Conservation (phyloP, 345 rosid genomes). For the Conringia planisiliqua region DNA sequence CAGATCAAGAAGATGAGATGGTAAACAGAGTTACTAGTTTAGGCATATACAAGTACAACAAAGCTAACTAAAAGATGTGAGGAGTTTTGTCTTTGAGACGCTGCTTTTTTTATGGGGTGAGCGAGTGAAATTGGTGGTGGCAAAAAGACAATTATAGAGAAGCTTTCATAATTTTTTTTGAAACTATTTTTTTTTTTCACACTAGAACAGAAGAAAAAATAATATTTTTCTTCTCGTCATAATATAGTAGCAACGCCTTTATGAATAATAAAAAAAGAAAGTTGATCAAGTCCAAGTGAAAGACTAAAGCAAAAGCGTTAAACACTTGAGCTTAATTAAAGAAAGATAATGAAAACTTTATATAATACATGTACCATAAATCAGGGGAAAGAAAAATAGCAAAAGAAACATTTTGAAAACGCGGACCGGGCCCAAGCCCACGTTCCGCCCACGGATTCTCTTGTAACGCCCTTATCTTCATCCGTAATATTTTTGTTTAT, state of each 20-base stretch:
- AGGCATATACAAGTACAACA: neutral
- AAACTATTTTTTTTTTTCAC: neutral
- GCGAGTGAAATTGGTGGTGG: too few relatives aligned
- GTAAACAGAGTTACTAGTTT: neutral
- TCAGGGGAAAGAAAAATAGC: neutral
- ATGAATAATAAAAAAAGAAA: too few relatives aligned
- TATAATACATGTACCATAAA: neutral
- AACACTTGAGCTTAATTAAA: neutral
- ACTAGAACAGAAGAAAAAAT: too few relatives aligned
- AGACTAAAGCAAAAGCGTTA: too few relatives aligned
- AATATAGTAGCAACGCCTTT: too few relatives aligned
- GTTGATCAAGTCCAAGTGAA: too few relatives aligned
- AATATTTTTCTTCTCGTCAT: too few relatives aligned
- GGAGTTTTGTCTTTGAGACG: too few relatives aligned
- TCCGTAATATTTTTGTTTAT: neutral
- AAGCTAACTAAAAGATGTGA: too few relatives aligned
- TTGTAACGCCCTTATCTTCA: neutral
- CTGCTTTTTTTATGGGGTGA: too few relatives aligned
- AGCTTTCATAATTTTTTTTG: neutral
- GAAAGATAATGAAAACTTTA: neutral
- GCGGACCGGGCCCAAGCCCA: slow-evolving; percentile 28
- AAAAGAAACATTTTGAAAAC: neutral
- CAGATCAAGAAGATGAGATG: neutral
- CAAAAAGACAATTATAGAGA: too few relatives aligned
- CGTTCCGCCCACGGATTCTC: slow-evolving; percentile 23